A percentile compares a stretch with the other conserved stretches of the same genome.
These are phyloP conservation scores for Pseudohalonectria lignicola DNA, from an alignment of 2,329 filamentous ascomycete genomes.

Conservation along the genomic window DNA sequence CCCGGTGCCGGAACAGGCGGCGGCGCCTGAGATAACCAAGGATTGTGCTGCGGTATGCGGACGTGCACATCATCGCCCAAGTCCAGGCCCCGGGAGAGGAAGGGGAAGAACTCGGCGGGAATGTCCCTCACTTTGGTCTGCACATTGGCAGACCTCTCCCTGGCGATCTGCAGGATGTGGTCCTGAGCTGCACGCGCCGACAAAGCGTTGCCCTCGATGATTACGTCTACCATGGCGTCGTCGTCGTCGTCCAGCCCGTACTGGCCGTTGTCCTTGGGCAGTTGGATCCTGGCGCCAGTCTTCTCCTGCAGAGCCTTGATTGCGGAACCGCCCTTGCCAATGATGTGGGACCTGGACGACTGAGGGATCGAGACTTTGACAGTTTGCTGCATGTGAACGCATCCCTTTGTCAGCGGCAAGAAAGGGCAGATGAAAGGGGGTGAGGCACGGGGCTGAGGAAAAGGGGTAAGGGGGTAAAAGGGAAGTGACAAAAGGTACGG, in stretches of 20 bases:
- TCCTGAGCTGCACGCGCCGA: constrained; percentile 75
- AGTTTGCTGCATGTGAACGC: constrained; percentile 24
- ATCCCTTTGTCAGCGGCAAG: neutral
- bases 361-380: constrained; percentile 72
- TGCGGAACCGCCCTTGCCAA: constrained; percentile 80
- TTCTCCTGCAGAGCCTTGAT: constrained; percentile 85
- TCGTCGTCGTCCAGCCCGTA: constrained; percentile 60
- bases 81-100: constrained; percentile 61
- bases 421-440: too few relatives aligned
- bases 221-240: constrained; percentile 73
- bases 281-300: constrained; percentile 81
- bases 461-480: neutral
- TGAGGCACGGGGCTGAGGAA: too few relatives aligned
- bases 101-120: constrained; percentile 88
- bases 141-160: constrained; percentile 72
- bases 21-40: constrained; percentile 59
- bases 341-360: constrained; percentile 79
- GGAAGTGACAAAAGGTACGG: neutral
- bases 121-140: constrained; percentile 74
- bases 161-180: constrained; percentile 78
- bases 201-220: constrained; percentile 83
- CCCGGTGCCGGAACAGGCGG: constrained; percentile 51
- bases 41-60: constrained; percentile 72
- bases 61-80: constrained; percentile 45
- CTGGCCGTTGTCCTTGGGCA: constrained; percentile 59